A percentile compares a stretch with the other conserved stretches of the same genome.
phyloP scores from a whole-genome alignment of 2,329 filamentous ascomycete genomes.

The Claviceps spartinae region DNA sequence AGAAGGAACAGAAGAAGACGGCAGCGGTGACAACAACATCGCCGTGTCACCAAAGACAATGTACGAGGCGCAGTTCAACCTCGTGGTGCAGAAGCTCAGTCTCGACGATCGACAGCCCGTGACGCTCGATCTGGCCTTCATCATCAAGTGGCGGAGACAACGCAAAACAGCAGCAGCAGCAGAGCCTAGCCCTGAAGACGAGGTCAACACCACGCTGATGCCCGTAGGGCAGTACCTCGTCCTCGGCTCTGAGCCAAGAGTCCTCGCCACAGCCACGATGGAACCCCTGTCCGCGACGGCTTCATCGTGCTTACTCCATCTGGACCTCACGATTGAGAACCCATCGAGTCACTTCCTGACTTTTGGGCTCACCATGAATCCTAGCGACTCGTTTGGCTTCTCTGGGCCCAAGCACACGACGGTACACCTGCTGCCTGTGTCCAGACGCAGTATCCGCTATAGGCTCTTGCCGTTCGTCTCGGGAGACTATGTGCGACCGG shows the following conservation, averaged over 20 bases:
- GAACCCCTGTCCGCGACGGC: slow-evolving; percentile 22
- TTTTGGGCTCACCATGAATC: slow-evolving; percentile 85
- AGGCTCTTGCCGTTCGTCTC: slow-evolving; percentile 53
- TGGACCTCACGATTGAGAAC: slow-evolving; percentile 68
- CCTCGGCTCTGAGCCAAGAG: slow-evolving; percentile 73
- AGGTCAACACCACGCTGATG: slow-evolving; percentile 51
- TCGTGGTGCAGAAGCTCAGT: slow-evolving; percentile 61
- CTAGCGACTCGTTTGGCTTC: slow-evolving; percentile 85
- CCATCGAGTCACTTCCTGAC: slow-evolving; percentile 89
- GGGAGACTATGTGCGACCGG: slow-evolving; percentile 57
- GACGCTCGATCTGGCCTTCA: slow-evolving; percentile 59
- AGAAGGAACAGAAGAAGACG: slow-evolving; percentile 6
- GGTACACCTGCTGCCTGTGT: slow-evolving; percentile 71
- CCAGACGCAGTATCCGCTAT: slow-evolving; percentile 60
- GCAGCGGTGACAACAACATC: slow-evolving; percentile 24
- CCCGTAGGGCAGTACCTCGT: slow-evolving; percentile 69
- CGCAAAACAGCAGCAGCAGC: slow-evolving; percentile 10
- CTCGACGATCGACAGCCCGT: slow-evolving; percentile 73
- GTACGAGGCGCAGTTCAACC: slow-evolving; percentile 56
- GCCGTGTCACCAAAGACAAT: slow-evolving; percentile 53
- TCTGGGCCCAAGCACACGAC: slow-evolving; percentile 73
- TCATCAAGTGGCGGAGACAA: slow-evolving; percentile 63
- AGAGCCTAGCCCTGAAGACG: neutral
- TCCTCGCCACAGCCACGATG: slow-evolving; percentile 48
- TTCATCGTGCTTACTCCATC: slow-evolving; percentile 24